Evolutionary conservation across 352 stramenopile genomes (phyloP).

Genomic region (Phytophthora crassamura): DNA sequence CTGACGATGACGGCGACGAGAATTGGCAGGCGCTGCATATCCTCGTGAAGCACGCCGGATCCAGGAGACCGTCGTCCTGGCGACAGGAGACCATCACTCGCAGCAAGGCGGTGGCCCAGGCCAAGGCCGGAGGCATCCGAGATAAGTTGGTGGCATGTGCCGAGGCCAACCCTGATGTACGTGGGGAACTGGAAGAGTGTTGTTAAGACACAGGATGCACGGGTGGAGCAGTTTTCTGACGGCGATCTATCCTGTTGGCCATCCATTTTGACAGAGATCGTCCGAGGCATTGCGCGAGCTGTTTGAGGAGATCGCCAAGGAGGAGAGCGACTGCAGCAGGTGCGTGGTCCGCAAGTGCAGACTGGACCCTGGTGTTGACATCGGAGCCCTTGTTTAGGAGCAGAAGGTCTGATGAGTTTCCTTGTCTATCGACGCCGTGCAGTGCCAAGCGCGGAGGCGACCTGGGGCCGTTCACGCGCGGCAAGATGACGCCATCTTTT

Average conservation of each 20-base stretch:
- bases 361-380: not conserved
- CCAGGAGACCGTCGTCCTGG: conserved; percentile 86
- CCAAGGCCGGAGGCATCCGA: conserved; percentile 80
- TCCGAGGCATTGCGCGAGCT: conserved; percentile 62
- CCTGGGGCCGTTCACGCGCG: conserved; percentile 87
- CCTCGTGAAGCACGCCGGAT: conserved; percentile 89
- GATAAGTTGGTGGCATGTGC: conserved; percentile 79
- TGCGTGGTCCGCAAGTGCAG: conserved; percentile 16
- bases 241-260: conserved; percentile 1
- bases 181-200: conserved; percentile 5
- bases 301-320: conserved; percentile 88
- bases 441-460: conserved; percentile 93
- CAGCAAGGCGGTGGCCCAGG: conserved; percentile 86
- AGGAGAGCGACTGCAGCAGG: conserved; percentile 91
- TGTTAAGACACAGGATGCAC: too few species aligned
- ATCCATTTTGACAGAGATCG: conserved; percentile 19
- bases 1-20: not conserved
- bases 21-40: conserved; percentile 75
- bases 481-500: conserved; percentile 94
- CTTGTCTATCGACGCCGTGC: not conserved
- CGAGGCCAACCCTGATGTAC: conserved; percentile 72
- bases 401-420: conserved; percentile 1
- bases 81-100: conserved; percentile 88
- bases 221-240: too few species aligned
- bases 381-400: not conserved